phyloP scores from a whole-genome alignment of 2,329 filamentous ascomycete genomes.

The Coniochaeta sp. region DNA sequence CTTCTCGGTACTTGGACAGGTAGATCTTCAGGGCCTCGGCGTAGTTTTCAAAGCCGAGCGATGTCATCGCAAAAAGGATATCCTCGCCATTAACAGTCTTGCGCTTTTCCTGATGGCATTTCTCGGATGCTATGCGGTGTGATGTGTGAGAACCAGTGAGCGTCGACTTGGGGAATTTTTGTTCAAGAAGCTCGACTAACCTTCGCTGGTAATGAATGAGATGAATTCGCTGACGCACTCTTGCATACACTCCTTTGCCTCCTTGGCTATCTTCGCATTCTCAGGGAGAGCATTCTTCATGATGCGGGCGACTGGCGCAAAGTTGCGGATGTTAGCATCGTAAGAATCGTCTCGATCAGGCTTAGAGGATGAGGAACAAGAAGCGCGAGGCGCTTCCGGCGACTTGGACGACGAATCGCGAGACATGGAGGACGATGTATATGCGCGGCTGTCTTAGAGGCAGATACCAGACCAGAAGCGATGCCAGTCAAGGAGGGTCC shows the following conservation, averaged over 20 bases:
- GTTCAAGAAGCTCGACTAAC: constrained; percentile 42
- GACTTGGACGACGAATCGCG: constrained; percentile 47
- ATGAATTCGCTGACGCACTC: constrained; percentile 99
- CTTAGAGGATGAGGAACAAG: constrained; percentile 29
- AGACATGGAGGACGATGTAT: constrained; percentile 44
- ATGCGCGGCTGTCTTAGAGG: constrained; percentile 28
- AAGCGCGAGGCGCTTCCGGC: constrained; percentile 37
- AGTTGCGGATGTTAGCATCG: constrained; percentile 92
- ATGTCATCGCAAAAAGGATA: constrained; percentile 98
- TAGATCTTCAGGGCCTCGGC: constrained; percentile 98
- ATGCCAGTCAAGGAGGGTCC: constrained; percentile 33
- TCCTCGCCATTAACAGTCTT: constrained; percentile 99
- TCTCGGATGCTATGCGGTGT: constrained; percentile 72
- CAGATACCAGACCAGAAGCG: constrained; percentile 42
- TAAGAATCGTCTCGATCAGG: constrained; percentile 45
- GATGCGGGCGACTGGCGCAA: constrained; percentile 93
- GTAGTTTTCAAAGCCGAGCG: constrained; percentile 97
- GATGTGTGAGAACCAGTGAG: constrained; percentile 14
- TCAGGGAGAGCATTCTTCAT: constrained; percentile 98
- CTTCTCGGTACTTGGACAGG: constrained; percentile 93
- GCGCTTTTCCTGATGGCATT: constrained; percentile 98
- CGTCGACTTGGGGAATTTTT: constrained; percentile 9
- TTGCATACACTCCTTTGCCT: constrained; percentile 99
- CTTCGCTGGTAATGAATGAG: constrained; percentile 98
- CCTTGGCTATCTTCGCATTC: constrained; percentile 98